Evolutionary conservation across 2,329 filamentous ascomycete genomes (phyloP), one percentile per base, ranked within the genome.

Genomic region (Alternaria brassicae): DNA sequence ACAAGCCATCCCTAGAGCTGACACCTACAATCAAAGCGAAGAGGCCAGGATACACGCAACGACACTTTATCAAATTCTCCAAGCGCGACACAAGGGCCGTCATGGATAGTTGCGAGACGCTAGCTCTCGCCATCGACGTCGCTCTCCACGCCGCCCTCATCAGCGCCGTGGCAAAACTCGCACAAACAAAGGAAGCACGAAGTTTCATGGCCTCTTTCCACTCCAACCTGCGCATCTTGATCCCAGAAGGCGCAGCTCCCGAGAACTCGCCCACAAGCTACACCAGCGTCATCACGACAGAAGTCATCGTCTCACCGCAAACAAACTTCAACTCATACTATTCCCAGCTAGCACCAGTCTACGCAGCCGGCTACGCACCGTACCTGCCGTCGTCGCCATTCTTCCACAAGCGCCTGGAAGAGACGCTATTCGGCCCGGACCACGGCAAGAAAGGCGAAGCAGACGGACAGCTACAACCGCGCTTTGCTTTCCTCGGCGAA

Each of bases 141-240:
- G 55, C 58, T 8, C 42, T 71, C 0, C 66, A 71, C 48, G 63
- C 68, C 5, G 67, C 67, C 7, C 52, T 71, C 13, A 62, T 71
- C 28, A 58, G 53, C 13, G 49, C 67, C 23, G 56, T 66, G 8
- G 59, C 53, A 13, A 65, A 63, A 40, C 53, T 68, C 25, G 63
- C 56, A 19, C 59, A 60, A 7, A 58, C 63, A 21, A 39, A 58
- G 2, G 59, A 69, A 55, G 36, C 56, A 2, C 53, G 51, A 25
- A 68, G 65, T 42, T 71, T 68, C 56, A 67, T 71, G 62, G 68
- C 68, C 6, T 71, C 68, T 2, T 71, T 63, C 53, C 68, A 71
- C 56, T 68, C 54, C 59, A 68, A 71, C 19, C 65, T 71, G 17
- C 68, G 68, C 41, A 51, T 21, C 30, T 58, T 69, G 25, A 69